A percentile compares a stretch with the other conserved stretches of the same genome.
These are phyloP conservation scores for Penstemon barbatus DNA, from an alignment of 257 asterid species.

Conservation along the genomic window DNA sequence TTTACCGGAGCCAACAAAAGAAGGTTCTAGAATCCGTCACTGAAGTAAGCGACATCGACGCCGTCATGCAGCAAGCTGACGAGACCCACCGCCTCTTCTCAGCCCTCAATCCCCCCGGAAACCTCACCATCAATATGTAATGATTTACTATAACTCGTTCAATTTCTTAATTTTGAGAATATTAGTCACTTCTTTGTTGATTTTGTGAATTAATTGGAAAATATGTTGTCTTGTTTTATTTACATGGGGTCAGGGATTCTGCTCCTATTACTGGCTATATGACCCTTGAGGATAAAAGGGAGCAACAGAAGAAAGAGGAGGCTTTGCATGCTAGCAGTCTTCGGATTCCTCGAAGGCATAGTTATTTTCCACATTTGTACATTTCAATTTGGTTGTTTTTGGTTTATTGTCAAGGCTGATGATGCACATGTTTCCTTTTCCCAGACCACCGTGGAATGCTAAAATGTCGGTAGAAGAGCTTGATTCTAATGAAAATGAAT, in stretches of 20 bases:
- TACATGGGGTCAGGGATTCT: slow-evolving; percentile 58
- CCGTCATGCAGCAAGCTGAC: slow-evolving; percentile 81
- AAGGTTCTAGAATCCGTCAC: slow-evolving; percentile 92
- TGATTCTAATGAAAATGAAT: slow-evolving; percentile 71
- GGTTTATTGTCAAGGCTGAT: slow-evolving; percentile 23
- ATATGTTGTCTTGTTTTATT: too few species aligned
- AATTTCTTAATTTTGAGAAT: neutral
- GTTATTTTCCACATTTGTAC: neutral
- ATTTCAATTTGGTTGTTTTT: slow-evolving; percentile 5
- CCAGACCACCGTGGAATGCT: slow-evolving; percentile 92
- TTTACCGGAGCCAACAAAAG: slow-evolving; percentile 66
- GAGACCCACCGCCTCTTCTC: slow-evolving; percentile 80
- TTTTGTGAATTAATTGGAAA: too few species aligned
- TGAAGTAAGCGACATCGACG: slow-evolving; percentile 84
- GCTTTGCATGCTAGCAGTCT: slow-evolving; percentile 91
- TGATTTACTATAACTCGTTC: neutral
- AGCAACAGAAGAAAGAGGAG: slow-evolving; percentile 85
- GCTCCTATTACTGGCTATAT: slow-evolving; percentile 50
- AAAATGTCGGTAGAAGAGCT: slow-evolving; percentile 92
- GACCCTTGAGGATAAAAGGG: slow-evolving; percentile 59
- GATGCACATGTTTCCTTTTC: slow-evolving; percentile 26
- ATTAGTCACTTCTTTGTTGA: too few species aligned
- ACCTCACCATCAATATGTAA: slow-evolving; percentile 64
- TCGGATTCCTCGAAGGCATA: slow-evolving; percentile 89
- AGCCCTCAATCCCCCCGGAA: slow-evolving; percentile 53